A percentile compares a stretch with the other conserved stretches of the same genome.
These are phyloP conservation scores for Phytopythium mirpurense DNA, from an alignment of 352 stramenopile species.

Conservation along the genomic window DNA sequence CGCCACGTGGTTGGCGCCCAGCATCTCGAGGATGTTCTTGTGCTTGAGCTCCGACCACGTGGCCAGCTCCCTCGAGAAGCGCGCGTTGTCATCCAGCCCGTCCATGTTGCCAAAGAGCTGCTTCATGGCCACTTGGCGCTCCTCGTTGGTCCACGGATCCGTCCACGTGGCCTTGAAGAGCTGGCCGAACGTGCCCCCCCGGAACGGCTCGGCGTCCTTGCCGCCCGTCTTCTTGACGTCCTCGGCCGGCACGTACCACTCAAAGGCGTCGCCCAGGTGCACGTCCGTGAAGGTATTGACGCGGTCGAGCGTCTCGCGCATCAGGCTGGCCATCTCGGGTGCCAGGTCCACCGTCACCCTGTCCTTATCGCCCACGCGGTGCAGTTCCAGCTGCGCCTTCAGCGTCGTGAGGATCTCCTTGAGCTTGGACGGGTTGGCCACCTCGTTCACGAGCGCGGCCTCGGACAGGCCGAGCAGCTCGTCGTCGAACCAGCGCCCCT, in stretches of 20 bases:
- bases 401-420: constrained; percentile 16
- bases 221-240: constrained; percentile 5
- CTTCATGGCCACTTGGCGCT: background rate
- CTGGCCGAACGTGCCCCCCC: constrained; percentile 6
- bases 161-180: constrained; percentile 14
- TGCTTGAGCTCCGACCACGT: constrained; percentile 25
- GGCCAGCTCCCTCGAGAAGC: constrained; percentile 25
- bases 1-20: constrained; percentile 28
- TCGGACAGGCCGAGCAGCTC: background rate
- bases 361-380: constrained; percentile 5
- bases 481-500: constrained; percentile 8
- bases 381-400: constrained; percentile 4
- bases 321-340: constrained; percentile 11
- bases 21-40: constrained; percentile 29
- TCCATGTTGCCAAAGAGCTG: constrained; percentile 20
- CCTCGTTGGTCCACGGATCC: constrained; percentile 11
- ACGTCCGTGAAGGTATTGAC: constrained; percentile 7
- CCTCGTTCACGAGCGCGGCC: constrained; percentile 12
- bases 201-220: constrained; percentile 9
- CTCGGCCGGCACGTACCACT: constrained; percentile 20
- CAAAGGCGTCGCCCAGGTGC: constrained; percentile 9
- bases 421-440: constrained; percentile 15
- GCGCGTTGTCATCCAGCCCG: background rate
- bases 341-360: constrained; percentile 5
- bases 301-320: constrained; percentile 9